Conservation (phyloP, 257 asterid species). For the Rauvolfia tetraphylla region DNA sequence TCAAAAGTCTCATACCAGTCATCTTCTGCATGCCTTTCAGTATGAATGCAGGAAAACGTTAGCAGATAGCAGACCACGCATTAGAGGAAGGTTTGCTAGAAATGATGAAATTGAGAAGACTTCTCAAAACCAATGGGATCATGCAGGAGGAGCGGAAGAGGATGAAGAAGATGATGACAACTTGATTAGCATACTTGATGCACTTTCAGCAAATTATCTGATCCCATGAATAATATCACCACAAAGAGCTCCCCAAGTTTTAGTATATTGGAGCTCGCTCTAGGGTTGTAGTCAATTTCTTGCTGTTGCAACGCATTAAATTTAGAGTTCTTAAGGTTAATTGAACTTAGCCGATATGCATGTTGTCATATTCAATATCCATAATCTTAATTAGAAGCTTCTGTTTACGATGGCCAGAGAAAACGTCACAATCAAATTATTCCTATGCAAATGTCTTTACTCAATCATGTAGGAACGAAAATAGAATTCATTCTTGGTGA, state of each 20-base stretch:
- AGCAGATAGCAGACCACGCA: slow-evolving; percentile 86
- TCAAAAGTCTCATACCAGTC: background rate
- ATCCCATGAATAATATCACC: slow-evolving; percentile 34
- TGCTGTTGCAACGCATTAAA: slow-evolving; percentile 6
- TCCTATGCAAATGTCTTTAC: background rate
- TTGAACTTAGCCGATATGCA: background rate
- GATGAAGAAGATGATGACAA: slow-evolving; percentile 54
- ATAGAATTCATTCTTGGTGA: background rate
- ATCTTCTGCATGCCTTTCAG: slow-evolving; percentile 28
- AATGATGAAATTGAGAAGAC: slow-evolving; percentile 57
- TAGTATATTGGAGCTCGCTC: slow-evolving; percentile 35
- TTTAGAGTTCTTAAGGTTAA: slow-evolving; percentile 6
- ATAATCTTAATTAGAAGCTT: background rate
- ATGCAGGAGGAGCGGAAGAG: slow-evolving; percentile 31
- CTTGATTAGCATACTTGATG: slow-evolving; percentile 67
- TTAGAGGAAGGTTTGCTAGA: slow-evolving; percentile 80
- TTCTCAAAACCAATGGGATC: slow-evolving; percentile 51
- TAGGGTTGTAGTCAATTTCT: background rate
- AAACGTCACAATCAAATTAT: no score
- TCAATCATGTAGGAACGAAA: background rate
- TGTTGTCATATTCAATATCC: background rate
- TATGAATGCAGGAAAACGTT: slow-evolving; percentile 89
- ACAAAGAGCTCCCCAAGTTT: slow-evolving; percentile 33
- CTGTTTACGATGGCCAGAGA: no score
- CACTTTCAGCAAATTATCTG: slow-evolving; percentile 44